Percentiles rank a stretch among this genome's conserved stretches.
Evolutionary conservation across 2,329 filamentous ascomycete species (phyloP).

Genomic region (Fusarium nurragi): DNA sequence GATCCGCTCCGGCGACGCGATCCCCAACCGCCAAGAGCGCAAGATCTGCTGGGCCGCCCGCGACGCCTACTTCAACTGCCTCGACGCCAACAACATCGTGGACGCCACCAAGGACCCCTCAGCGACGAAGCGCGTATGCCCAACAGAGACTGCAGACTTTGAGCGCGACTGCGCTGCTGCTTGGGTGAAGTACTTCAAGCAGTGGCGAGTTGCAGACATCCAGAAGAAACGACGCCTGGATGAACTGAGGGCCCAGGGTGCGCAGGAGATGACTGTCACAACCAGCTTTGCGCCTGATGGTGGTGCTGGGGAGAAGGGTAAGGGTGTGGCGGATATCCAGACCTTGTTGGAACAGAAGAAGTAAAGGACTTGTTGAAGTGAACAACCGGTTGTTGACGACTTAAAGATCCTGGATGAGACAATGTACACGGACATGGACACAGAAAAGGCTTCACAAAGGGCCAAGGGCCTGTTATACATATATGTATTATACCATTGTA

Average conservation of each 20-base stretch:
- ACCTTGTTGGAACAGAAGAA: conserved; percentile 52
- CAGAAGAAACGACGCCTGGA: conserved; percentile 84
- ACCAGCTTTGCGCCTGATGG: conserved; percentile 51
- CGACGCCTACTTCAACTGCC: conserved; percentile 87
- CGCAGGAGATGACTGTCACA: conserved; percentile 64
- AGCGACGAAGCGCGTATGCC: conserved; percentile 53
- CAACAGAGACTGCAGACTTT: conserved; percentile 64
- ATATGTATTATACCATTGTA: conserved; percentile 39
- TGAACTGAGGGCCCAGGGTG: conserved; percentile 77
- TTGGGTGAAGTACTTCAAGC: conserved; percentile 99
- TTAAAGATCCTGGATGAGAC: conserved; percentile 1
- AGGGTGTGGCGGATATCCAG: conserved; percentile 52
- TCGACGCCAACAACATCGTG: conserved; percentile 83
- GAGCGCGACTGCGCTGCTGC: conserved; percentile 87
- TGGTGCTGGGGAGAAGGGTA: conserved; percentile 45
- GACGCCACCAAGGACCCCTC: conserved; percentile 65
- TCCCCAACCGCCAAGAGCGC: conserved; percentile 86
- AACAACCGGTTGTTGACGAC: neutral
- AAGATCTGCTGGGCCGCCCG: conserved; percentile 88
- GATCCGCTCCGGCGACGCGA: conserved; percentile 68
- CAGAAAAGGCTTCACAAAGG: conserved; percentile 11
- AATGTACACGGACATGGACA: conserved; percentile 10
- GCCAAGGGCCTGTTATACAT: conserved; percentile 21
- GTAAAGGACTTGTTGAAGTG: conserved; percentile 6
- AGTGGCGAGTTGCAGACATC: conserved; percentile 90